phyloP scores from a whole-genome alignment of 1,284 basidiomycete genomes.

The Moesziomyces parantarcticus region DNA sequence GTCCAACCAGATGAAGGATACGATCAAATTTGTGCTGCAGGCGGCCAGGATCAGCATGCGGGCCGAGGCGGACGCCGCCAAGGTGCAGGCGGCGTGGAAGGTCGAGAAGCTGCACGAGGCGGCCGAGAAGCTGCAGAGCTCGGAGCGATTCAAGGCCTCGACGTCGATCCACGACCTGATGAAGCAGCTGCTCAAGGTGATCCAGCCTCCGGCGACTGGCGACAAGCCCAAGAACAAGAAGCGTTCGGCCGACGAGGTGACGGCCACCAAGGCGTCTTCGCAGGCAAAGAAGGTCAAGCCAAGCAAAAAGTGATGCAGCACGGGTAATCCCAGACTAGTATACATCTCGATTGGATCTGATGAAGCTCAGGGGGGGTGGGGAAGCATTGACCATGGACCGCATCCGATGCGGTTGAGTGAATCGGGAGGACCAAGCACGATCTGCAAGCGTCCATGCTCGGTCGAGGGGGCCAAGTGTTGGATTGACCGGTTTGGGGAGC shows the following conservation, averaged over 20 bases:
- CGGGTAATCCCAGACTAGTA: neutral
- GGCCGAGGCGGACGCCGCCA: constrained; percentile 50
- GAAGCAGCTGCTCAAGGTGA: constrained; percentile 70
- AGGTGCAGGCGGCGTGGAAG: constrained; percentile 60
- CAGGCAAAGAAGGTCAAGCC: constrained; percentile 49
- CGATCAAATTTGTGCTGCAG: constrained; percentile 78
- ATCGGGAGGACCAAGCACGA: no score
- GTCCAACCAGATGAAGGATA: constrained; percentile 79
- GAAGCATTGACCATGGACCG: no score
- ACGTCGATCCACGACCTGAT: constrained; percentile 71
- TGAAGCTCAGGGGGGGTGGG: no score
- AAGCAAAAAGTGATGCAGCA: constrained; percentile 13
- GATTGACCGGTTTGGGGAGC: no score
- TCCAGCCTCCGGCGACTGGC: constrained; percentile 33
- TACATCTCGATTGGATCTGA: no score
- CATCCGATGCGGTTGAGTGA: no score
- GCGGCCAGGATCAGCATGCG: constrained; percentile 77
- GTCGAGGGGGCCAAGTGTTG: no score
- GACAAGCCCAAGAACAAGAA: constrained; percentile 39
- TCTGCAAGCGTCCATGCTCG: no score
- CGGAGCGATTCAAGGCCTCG: constrained; percentile 49
- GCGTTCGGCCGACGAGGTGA: constrained; percentile 23
- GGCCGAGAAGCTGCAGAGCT: constrained; percentile 29
- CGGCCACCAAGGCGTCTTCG: constrained; percentile 4
- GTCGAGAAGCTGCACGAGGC: constrained; percentile 64